Evolutionary conservation across 352 stramenopile genomes (phyloP), one percentile per base, ranked within the genome.

Genomic region (Plasmopara viticola): DNA sequence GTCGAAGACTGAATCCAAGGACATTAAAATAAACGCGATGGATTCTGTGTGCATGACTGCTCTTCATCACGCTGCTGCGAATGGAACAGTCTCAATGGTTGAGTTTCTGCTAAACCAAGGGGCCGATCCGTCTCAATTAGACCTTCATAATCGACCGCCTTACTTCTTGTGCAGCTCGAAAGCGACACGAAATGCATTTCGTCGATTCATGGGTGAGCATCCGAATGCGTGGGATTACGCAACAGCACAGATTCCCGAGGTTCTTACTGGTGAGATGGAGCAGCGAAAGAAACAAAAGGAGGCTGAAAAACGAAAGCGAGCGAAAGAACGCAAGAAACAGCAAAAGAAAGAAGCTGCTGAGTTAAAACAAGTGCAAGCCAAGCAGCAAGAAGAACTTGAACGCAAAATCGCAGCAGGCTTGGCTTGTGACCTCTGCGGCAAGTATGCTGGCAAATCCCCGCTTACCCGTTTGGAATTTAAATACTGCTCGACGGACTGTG

Each of bases 401-500:
- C 66, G 74, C 13, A 86, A 96, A 60, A 65, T 93, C 15, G 69
- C 79, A 9, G 82, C 79, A 15, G 91, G 81, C 13, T 72, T 81
- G 63, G 73, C 72, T 48, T 95, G 64, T 65, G 74, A 80, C 72
- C 83, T 74, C 41, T 95, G 70, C 66, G 87, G 72, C 56, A 89
- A 86, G 67, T 87, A 75, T 51, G 78, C 81, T 5, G 84, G 86
- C 47, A 90, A 87, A 43, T 74, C 90, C 51, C 94, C 94, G 50
- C 96, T 97, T 52, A 74, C 78, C 48, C 86, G 91, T 25, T 66
- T 98, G 15, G 86, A 96, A 35, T 98, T 86, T 65, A 88, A 87
- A 39, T 98, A 98, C 62, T 98, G 94, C 62, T 96, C 82, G 40
- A 95, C 84, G 2, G 84, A 97, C 15, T 98, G 94, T 62, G 91